phyloP scores from a whole-genome alignment of 202 grass and related monocot genomes.

The Schoenoplectus triqueter region DNA sequence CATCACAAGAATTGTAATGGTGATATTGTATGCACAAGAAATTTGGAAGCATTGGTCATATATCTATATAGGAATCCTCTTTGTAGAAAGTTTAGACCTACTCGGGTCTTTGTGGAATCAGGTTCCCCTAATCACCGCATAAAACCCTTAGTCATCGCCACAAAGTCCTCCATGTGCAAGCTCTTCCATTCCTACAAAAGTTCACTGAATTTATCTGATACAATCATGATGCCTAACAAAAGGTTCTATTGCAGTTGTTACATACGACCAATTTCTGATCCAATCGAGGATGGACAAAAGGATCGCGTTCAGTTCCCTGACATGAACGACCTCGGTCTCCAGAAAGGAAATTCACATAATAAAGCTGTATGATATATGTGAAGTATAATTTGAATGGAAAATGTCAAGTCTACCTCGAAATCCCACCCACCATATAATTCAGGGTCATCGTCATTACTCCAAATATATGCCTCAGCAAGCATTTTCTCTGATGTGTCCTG shows the following conservation, averaged over 20 bases:
- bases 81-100: slow-evolving; percentile 62
- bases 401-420: slow-evolving; percentile 68
- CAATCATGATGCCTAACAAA: not conserved
- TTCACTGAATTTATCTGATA: not conserved
- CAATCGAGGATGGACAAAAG: not conserved
- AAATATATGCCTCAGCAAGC: slow-evolving; percentile 73
- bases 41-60: not conserved
- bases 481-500: slow-evolving; percentile 69
- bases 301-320: too few relatives aligned
- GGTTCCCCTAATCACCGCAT: slow-evolving; percentile 49
- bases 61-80: slow-evolving; percentile 25
- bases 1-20: not conserved
- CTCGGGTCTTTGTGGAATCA: slow-evolving; percentile 56
- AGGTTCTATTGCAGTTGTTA: not conserved
- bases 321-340: not conserved
- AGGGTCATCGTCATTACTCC: slow-evolving; percentile 68
- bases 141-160: slow-evolving; percentile 72
- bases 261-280: not conserved
- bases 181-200: slow-evolving; percentile 68
- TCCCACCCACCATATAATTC: slow-evolving; percentile 85
- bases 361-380: not conserved
- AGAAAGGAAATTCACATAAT: not conserved
- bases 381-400: slow-evolving; percentile 11
- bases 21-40: not conserved
- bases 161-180: slow-evolving; percentile 69